A percentile compares a stretch with the other conserved stretches of the same genome.
These are phyloP conservation scores for Ostreobium quekettii DNA, from an alignment of 139 green algal species.

Conservation along the genomic window DNA sequence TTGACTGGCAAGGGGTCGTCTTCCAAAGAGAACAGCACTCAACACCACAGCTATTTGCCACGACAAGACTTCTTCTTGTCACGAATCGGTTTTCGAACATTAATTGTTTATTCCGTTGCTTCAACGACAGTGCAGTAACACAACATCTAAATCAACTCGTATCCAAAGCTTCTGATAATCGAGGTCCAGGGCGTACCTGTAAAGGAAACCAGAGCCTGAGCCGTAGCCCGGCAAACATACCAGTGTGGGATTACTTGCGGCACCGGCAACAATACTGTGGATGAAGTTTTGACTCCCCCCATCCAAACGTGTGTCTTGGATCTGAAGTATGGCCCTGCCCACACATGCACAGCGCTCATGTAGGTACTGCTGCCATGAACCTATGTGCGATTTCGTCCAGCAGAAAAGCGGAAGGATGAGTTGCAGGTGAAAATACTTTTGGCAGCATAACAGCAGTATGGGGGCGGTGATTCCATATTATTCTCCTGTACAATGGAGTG, in stretches of 20 bases:
- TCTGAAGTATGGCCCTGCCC: neutral
- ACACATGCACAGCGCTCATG: neutral
- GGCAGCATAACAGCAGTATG: neutral
- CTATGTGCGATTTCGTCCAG: neutral
- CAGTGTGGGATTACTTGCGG: conserved; percentile 27
- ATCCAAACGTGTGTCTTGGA: neutral
- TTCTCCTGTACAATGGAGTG: neutral
- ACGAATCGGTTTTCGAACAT: neutral
- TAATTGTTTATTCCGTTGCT: neutral
- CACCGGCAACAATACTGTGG: conserved; percentile 2
- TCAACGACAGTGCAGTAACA: neutral
- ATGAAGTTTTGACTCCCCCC: neutral
- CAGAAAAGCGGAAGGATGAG: no score
- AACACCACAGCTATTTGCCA: neutral
- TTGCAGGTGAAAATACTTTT: neutral
- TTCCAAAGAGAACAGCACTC: neutral
- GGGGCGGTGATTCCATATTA: neutral
- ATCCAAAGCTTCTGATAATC: neutral
- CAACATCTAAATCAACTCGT: neutral
- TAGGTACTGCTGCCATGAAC: neutral
- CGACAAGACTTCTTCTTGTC: neutral
- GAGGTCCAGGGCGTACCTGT: conserved; percentile 16
- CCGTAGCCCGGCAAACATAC: conserved; percentile 69
- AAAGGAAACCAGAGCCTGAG: conserved; percentile 55
- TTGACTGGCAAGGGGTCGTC: neutral